phyloP scores from a whole-genome alignment of 2,329 filamentous ascomycete genomes.

The Aspergillus transmontanensis region DNA sequence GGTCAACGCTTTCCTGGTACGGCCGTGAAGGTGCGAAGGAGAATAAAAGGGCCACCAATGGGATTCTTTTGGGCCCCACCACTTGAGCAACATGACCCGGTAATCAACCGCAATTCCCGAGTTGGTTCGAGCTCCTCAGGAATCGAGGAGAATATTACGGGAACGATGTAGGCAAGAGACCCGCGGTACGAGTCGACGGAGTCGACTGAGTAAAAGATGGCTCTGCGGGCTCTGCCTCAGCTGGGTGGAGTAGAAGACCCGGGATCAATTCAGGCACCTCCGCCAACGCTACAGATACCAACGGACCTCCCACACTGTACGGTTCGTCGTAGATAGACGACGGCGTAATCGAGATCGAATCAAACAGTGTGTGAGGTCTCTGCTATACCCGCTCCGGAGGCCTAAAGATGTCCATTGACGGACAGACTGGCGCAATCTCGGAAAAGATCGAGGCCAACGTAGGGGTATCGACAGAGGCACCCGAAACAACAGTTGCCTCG shows the following conservation, averaged over 20 bases:
- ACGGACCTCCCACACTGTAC: conserved; percentile 13
- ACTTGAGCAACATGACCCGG: conserved; percentile 14
- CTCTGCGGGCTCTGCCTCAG: conserved; percentile 8
- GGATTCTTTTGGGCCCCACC: conserved; percentile 5
- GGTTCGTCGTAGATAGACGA: conserved; percentile 13
- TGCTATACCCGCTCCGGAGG: conserved; percentile 10
- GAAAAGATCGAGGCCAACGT: conserved; percentile 10
- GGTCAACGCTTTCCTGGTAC: not conserved
- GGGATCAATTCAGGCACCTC: conserved; percentile 12
- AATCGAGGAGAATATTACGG: conserved; percentile 18
- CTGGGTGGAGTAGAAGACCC: conserved; percentile 13
- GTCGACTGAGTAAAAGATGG: not conserved
- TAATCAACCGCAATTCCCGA: conserved; percentile 11
- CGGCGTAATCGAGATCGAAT: conserved; percentile 6
- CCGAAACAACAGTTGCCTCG: conserved; percentile 7
- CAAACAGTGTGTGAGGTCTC: conserved; percentile 11
- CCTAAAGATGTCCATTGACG: not conserved
- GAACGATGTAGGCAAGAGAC: conserved; percentile 10
- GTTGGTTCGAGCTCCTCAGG: conserved; percentile 10
- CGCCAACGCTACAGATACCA: conserved; percentile 19
- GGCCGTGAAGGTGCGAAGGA: not conserved
- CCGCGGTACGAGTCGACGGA: not conserved
- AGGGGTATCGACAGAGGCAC: conserved; percentile 11
- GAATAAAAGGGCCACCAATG: not conserved
- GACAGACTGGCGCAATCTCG: not conserved